A percentile compares a stretch with the other conserved stretches of the same genome.
These are phyloP conservation scores for Clitopilus passeckerianus DNA, from an alignment of 768 basidiomycete genomes.

Conservation along the genomic window DNA sequence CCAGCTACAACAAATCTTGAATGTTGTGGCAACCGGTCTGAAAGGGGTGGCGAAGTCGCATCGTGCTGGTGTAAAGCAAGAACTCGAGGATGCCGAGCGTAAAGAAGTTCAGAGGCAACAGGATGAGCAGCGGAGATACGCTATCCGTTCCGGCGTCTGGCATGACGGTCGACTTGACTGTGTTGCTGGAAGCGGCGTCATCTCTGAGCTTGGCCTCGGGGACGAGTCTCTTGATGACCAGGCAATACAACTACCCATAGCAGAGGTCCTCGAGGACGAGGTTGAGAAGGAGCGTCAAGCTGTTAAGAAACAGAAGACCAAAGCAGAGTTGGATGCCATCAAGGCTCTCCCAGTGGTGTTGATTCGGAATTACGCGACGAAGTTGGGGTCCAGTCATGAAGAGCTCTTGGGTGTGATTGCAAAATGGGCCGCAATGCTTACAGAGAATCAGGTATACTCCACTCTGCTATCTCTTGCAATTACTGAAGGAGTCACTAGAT, in stretches of 20 bases:
- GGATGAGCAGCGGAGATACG: constrained; percentile 31
- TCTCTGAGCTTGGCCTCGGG: constrained; percentile 82
- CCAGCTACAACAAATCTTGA: constrained; percentile 81
- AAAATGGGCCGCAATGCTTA: constrained; percentile 80
- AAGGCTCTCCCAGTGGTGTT: constrained; percentile 80
- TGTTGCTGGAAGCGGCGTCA: constrained; percentile 80
- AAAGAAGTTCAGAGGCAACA: constrained; percentile 33
- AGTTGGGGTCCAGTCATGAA: constrained; percentile 51
- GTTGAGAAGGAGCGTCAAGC: constrained; percentile 10
- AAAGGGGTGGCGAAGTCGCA: constrained; percentile 55
- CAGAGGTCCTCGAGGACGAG: constrained; percentile 6
- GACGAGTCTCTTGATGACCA: constrained; percentile 50
- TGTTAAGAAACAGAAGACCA: constrained; percentile 23
- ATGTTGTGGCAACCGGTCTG: constrained; percentile 70
- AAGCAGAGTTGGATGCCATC: constrained; percentile 46
- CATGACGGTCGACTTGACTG: constrained; percentile 87
- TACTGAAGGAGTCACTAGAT: constrained; percentile 38
- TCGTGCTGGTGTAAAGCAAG: constrained; percentile 34
- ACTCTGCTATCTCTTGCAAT: not conserved
- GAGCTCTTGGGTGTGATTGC: constrained; percentile 73
- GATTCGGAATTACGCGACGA: constrained; percentile 71
- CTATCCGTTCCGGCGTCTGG: constrained; percentile 63
- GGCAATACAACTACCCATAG: constrained; percentile 9
- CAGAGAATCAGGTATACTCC: constrained; percentile 65
- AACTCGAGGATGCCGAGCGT: constrained; percentile 29